A percentile compares a stretch with the other conserved stretches of the same genome.
These are phyloP conservation scores for Arthrobotrys entomopaga DNA, from an alignment of 2,329 filamentous ascomycete species.

Conservation along the genomic window DNA sequence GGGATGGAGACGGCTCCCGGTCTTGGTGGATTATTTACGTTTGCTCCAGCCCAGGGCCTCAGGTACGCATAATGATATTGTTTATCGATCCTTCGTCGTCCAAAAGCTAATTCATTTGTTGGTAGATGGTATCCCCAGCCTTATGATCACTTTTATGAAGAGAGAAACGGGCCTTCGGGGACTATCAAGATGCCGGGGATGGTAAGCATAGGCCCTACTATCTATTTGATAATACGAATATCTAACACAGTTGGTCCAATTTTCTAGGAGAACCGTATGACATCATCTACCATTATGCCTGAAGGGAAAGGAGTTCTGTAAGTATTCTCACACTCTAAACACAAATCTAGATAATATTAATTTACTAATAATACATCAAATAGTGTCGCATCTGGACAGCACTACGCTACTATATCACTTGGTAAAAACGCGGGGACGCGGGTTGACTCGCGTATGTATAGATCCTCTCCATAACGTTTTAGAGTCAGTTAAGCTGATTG, in stretches of 20 bases:
- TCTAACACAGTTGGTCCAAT: not conserved
- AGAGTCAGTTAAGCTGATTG: not conserved
- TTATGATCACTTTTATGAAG: slow-evolving; percentile 52
- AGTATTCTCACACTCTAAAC: not conserved
- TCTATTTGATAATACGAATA: not conserved
- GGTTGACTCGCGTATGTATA: slow-evolving; percentile 36
- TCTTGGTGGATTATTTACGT: slow-evolving; percentile 45
- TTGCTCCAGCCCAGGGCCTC: slow-evolving; percentile 45
- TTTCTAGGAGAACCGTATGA: slow-evolving; percentile 49
- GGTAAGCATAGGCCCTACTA: slow-evolving; percentile 20
- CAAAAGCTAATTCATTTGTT: slow-evolving; percentile 7
- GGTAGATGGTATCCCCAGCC: slow-evolving; percentile 48
- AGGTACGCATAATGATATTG: slow-evolving; percentile 24
- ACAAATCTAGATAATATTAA: not conserved
- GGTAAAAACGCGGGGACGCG: slow-evolving; percentile 29
- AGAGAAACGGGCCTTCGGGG: slow-evolving; percentile 46
- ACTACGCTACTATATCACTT: slow-evolving; percentile 40
- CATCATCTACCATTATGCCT: slow-evolving; percentile 51
- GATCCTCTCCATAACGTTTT: not conserved
- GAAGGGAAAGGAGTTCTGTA: slow-evolving; percentile 45
- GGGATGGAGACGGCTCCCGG: slow-evolving; percentile 47
- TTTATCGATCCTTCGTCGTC: not conserved
- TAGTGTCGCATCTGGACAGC: slow-evolving; percentile 43
- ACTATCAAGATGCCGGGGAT: slow-evolving; percentile 41
- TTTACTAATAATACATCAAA: slow-evolving; percentile 8